Percentiles rank a stretch among this genome's conserved stretches.
phyloP scores from a whole-genome alignment of 2,329 filamentous ascomycete genomes.

The Ceratocystis papillata region DNA sequence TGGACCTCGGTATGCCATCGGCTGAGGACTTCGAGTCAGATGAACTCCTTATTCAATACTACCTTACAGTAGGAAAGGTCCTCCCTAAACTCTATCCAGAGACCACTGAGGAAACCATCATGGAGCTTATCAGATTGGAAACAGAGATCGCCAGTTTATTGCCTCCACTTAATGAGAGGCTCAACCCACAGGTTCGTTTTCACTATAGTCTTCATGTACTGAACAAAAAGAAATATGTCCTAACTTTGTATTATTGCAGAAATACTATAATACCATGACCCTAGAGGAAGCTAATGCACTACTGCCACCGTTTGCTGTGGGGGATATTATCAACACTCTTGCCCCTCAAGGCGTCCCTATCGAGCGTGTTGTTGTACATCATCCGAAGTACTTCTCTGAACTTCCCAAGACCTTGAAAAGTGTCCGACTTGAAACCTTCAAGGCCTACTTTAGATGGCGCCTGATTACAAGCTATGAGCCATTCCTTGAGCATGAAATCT shows the following conservation, averaged over 20 bases:
- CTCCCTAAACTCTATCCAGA: slow-evolving; percentile 30
- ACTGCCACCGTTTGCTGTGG: slow-evolving; percentile 46
- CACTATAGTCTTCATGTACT: too few relatives aligned
- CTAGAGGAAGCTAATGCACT: slow-evolving; percentile 45
- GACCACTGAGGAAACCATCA: slow-evolving; percentile 35
- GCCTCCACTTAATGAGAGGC: slow-evolving; percentile 43
- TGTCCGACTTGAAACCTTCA: slow-evolving; percentile 45
- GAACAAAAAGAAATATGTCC: too few relatives aligned
- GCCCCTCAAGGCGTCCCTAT: slow-evolving; percentile 29
- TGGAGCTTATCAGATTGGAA: slow-evolving; percentile 44
- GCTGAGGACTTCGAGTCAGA: slow-evolving; percentile 49
- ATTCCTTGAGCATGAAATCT: slow-evolving; percentile 48
- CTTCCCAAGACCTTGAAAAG: slow-evolving; percentile 45
- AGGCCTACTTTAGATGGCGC: slow-evolving; percentile 56
- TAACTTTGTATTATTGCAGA: slow-evolving; percentile 33
- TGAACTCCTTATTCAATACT: slow-evolving; percentile 43
- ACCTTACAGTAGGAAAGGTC: slow-evolving; percentile 28
- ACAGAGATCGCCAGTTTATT: slow-evolving; percentile 49
- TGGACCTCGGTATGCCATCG: slow-evolving; percentile 48
- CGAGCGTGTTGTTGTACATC: slow-evolving; percentile 47
- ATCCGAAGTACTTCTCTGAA: slow-evolving; percentile 49
- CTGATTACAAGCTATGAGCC: slow-evolving; percentile 43
- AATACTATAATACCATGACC: slow-evolving; percentile 49
- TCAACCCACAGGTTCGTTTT: slow-evolving; percentile 43
- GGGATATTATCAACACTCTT: slow-evolving; percentile 42